These are phyloP conservation scores for Xylaria sp. DNA, from an alignment of 2,329 filamentous ascomycete species.

Conservation along the genomic window DNA sequence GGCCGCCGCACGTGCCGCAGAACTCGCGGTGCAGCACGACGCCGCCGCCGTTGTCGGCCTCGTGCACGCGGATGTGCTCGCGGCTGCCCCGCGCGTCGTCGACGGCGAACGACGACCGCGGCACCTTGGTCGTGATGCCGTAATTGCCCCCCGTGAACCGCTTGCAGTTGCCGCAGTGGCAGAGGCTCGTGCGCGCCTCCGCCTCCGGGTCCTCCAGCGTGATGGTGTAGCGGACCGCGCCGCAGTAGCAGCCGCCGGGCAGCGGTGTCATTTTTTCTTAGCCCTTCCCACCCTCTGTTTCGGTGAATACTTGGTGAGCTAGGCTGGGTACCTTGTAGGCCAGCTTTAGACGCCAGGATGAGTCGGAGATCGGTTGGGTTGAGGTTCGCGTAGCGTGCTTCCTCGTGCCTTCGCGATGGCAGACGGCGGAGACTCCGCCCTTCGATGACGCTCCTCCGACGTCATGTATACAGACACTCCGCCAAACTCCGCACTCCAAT, in stretches of 20 bases:
- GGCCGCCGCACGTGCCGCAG: conserved; percentile 54
- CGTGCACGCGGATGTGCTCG: conserved; percentile 45
- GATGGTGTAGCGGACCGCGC: conserved; percentile 49
- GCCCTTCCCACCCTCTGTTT: no score
- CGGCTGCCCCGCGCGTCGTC: conserved; percentile 43
- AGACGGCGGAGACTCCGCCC: neutral
- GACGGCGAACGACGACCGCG: conserved; percentile 46
- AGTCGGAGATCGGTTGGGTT: neutral
- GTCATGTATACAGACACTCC: neutral
- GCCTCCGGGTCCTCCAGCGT: conserved; percentile 44
- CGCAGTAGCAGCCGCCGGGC: conserved; percentile 49
- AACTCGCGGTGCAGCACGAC: conserved; percentile 52
- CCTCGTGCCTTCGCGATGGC: neutral
- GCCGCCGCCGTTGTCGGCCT: conserved; percentile 53
- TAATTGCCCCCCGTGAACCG: conserved; percentile 56
- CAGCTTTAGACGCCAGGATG: neutral
- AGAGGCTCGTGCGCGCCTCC: conserved; percentile 54
- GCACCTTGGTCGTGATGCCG: conserved; percentile 55
- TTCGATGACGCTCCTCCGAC: neutral
- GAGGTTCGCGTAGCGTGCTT: neutral
- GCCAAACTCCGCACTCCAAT: neutral
- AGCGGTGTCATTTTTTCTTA: conserved; percentile 32
- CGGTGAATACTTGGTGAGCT: no score
- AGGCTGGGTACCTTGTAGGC: neutral
- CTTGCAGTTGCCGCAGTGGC: conserved; percentile 57